These are phyloP conservation scores for Meyerozyma elateridarum DNA, from an alignment of 1,139 yeast genomes.

Conservation along the genomic window DNA sequence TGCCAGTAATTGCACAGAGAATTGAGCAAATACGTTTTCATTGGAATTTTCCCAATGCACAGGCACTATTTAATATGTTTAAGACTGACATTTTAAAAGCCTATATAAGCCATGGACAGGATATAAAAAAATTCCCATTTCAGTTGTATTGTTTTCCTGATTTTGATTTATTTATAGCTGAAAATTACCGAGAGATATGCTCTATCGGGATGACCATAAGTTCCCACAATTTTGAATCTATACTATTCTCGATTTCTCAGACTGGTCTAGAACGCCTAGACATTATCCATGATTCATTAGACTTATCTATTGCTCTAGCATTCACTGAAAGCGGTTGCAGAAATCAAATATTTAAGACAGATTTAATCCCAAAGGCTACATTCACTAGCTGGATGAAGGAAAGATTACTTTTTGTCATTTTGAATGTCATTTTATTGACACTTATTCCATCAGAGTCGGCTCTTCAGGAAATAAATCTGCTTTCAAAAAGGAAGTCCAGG, in stretches of 20 bases:
- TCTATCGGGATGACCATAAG: too few relatives aligned
- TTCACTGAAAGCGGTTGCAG: conserved; percentile 40
- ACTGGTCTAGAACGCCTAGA: too few relatives aligned
- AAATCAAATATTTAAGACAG: conserved; percentile 26
- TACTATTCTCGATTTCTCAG: too few relatives aligned
- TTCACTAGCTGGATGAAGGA: conserved; percentile 19
- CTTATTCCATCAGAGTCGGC: conserved; percentile 33
- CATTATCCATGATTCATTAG: conserved; percentile 29
- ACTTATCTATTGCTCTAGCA: conserved; percentile 39
- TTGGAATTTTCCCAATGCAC: conserved; percentile 13
- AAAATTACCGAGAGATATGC: conserved; percentile 29
- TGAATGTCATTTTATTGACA: conserved; percentile 30
- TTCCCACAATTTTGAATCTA: too few relatives aligned
- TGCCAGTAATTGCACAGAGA: conserved; percentile 13
- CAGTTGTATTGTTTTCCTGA: conserved; percentile 28
- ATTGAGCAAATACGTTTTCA: conserved; percentile 14
- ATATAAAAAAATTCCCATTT: conserved; percentile 35
- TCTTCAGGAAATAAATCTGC: conserved; percentile 13
- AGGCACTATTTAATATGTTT: conserved; percentile 23
- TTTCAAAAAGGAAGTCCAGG: conserved; percentile 8
- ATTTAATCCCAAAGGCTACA: conserved; percentile 10
- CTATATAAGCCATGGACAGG: conserved; percentile 35
- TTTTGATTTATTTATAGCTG: conserved; percentile 21
- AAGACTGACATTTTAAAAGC: conserved; percentile 32
- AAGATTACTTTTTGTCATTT: conserved; percentile 26